Evolutionary conservation across 2,329 filamentous ascomycete genomes (phyloP).

Genomic region (Aspergillus chevalieri): DNA sequence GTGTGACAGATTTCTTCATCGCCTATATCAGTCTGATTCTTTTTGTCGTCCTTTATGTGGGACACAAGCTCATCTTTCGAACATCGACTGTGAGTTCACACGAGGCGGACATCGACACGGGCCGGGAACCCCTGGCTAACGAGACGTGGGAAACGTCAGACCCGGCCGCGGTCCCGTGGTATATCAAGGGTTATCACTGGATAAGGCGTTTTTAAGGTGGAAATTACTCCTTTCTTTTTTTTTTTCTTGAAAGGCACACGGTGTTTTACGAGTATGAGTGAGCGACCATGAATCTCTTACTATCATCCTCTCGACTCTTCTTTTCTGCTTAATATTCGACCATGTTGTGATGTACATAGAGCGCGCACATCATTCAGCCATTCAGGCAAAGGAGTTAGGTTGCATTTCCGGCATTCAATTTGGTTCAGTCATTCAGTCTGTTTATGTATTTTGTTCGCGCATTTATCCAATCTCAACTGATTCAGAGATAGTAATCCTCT

Average conservation of each 20-base stretch:
- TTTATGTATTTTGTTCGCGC: too few relatives aligned
- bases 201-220: not conserved
- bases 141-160: slow-evolving; percentile 28
- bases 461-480: too few relatives aligned
- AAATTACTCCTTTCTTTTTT: not conserved
- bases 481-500: too few relatives aligned
- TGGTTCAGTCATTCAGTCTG: too few relatives aligned
- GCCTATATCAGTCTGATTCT: slow-evolving; percentile 60
- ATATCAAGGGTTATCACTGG: slow-evolving; percentile 9
- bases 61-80: slow-evolving; percentile 50
- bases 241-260: not conserved
- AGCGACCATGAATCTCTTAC: too few relatives aligned
- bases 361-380: too few relatives aligned
- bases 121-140: slow-evolving; percentile 29
- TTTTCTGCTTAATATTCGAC: too few relatives aligned
- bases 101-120: slow-evolving; percentile 41
- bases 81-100: slow-evolving; percentile 32
- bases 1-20: slow-evolving; percentile 55
- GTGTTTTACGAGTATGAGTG: too few relatives aligned
- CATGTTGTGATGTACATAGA: too few relatives aligned
- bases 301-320: too few relatives aligned
- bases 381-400: too few relatives aligned
- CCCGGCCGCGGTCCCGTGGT: slow-evolving; percentile 9
- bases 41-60: slow-evolving; percentile 54
- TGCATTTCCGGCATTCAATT: too few relatives aligned